Evolutionary conservation across 2,329 filamentous ascomycete genomes (phyloP), one percentile per base, ranked within the genome.

Genomic region (Arthroderma sp.): DNA sequence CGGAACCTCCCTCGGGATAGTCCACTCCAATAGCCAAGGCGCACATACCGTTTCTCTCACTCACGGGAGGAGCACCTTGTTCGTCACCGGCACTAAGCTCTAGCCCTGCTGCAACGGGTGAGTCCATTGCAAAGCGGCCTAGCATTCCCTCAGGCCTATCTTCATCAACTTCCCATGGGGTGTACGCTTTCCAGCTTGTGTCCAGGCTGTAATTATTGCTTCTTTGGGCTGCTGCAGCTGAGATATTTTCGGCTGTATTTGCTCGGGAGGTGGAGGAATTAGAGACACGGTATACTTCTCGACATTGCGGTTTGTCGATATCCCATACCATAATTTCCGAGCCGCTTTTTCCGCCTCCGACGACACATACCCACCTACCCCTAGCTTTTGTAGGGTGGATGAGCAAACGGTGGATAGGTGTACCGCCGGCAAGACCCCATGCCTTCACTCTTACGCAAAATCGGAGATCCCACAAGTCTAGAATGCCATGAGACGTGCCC

Each of bases 391-490:
- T 75, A 0, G 87, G 86, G 57, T 94, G 86, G 1, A 94, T 70
- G 46, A 78, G 74, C 10, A 98, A 71, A 30, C 86, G 76, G 55
- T 89, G 82, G 50, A 96, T 85, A 11, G 85, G 73, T 1, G 81
- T 79, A 48, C 84, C 84, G 22, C 84, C 85, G 0, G 85, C 80
- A 29, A 95, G 75, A 1, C 86, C 86, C 86, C 88, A 96, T 9
- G 81, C 84, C 60, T 85, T 87, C 27, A 96, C 70, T 22, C 86
- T 78, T 54, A 96, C 76, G 52, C 80, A 83, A 71, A 98, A 98
- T n/a, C 91, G 82, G 36, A 98, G 72, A 62, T 98, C 91, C 91
- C 91, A 98, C 1, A 98, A 73, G 58, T 94, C 84, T 5, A 98
- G 70, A 29, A 96, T 81, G 32, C 93, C 91, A 59, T 96, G 88